Evolutionary conservation across 768 basidiomycete species (phyloP), one percentile per base, ranked within the genome.

Genomic region (Tulasnella sp.): DNA sequence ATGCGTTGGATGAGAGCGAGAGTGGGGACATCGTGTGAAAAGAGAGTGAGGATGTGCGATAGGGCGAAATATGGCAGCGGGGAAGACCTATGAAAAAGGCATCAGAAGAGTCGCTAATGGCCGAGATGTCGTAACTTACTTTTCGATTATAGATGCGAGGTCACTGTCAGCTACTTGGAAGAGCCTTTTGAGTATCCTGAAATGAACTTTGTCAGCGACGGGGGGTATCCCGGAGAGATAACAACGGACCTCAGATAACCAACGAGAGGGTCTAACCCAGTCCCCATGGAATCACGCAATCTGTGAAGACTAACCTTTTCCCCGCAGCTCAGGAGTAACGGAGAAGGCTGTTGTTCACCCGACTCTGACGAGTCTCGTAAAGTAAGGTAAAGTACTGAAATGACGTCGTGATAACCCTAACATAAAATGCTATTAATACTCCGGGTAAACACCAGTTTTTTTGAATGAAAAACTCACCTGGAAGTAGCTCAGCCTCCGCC

Each of bases 341-440:
- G 14, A 25, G 40, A 51, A 23, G 29, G 21, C 35, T 19, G 40
- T 34, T 11, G 25, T 6, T 74, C 74, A 46, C 78, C 81, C 2
- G 69, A 67, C 0, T 83, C 21, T 79, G 63, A 41, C 80, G 77
- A 23, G 67, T 68, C 2, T 84, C 29, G 84, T 4, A 90, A 70
- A 0, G 86, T 88, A 31, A 91, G 73, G 63, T 81, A 82, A 3
- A 96, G 59, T 11, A 96, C 89, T 0, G 88, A 85, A 19, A 89
- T 74, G 40, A 97, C 89, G 65, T 96, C 92, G 65, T 96, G 92
- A 69, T 86, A 94, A 42, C 92, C 92, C 82, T 93, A 67, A 19
- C 4, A 11, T 53, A 43, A 29, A 11, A n/a, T 43, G 42, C 23
- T 35, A 23, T 29, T 32, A 34, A 32, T 23, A 46, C 55, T n/a